These are phyloP conservation scores for Aspergillus spinulosporus DNA, from an alignment of 2,329 filamentous ascomycete species.

Conservation along the genomic window DNA sequence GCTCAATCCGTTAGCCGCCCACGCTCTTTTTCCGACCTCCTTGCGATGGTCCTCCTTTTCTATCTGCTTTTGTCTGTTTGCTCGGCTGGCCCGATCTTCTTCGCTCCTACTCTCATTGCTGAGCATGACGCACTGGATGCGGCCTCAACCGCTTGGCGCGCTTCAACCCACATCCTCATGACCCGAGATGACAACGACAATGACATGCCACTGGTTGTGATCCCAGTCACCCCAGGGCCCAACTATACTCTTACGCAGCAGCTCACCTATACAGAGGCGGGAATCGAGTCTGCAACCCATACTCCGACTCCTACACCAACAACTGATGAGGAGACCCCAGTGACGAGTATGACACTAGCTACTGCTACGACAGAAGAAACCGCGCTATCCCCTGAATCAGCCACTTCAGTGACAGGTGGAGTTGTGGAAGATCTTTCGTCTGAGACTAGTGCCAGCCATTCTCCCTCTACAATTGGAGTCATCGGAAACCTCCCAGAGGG, in stretches of 20 bases:
- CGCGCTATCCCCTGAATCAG: neutral
- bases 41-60: slow-evolving; percentile 12
- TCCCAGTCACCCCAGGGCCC: slow-evolving; percentile 2
- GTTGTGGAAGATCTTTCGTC: no score
- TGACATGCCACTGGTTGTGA: slow-evolving; percentile 1
- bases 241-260: neutral
- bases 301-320: neutral
- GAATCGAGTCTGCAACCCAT: neutral
- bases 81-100: slow-evolving; percentile 30
- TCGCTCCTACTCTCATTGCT: slow-evolving; percentile 8
- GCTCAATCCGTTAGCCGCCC: neutral
- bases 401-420: neutral
- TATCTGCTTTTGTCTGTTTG: slow-evolving; percentile 14
- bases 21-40: slow-evolving; percentile 13
- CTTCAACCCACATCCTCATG: neutral
- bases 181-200: neutral
- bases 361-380: neutral
- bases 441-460: no score
- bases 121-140: neutral
- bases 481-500: slow-evolving; percentile 2
- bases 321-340: neutral
- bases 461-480: neutral
- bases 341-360: neutral
- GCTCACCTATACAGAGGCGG: neutral
- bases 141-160: neutral